Base-by-base conservation (phyloP, 2,329 filamentous ascomycete species). In the Trematosphaeria pertusa region DNA sequence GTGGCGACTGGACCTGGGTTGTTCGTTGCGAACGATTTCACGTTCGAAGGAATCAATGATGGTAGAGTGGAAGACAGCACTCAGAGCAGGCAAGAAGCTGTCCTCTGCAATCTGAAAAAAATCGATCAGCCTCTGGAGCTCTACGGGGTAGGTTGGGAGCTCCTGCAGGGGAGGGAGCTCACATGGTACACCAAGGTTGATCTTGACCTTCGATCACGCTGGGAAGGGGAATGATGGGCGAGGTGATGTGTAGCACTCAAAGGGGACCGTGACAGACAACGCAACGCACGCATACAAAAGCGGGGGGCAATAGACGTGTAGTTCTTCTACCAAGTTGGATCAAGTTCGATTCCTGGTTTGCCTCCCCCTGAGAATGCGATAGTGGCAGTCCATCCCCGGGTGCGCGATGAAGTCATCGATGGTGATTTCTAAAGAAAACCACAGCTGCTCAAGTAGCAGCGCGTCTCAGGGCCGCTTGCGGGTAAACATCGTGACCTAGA, bases 401-500 rank as follows among this genome's bases (percentile, higher is more conserved):
- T n/a, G n/a, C n/a, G n/a, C n/a, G n/a, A n/a, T n/a, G n/a, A n/a
- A n/a, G n/a, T n/a, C n/a, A n/a, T n/a, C n/a, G n/a, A n/a, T 33
- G 17, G 36, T 20, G 17, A 36, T 36, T 26, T 28, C 14, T 24
- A 28, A 17, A 36, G 11, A 9, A 43, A n/a, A 18, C 32, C 37
- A 26, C 26, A 20, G 26, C 12, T 21, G 19, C 28, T 32, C 17
- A 19, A 32, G 26, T 10, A 20, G 37, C 19, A 26, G 24, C 38
- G 30, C 11, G 28, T 34, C 34, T n/a, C n/a, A n/a, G n/a, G n/a
- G 46, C 51, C 41, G 38, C 41, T 34, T 52, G 46, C 50, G 58
- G 54, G 33, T 57, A 54, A 53, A 54, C 46, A 59, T 54, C 18
- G 50, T 46, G 32, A 42, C 43, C 46, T 28, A 46, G 45, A 40